A percentile compares a stretch with the other conserved stretches of the same genome.
Evolutionary conservation across 306 rosid genomes (phyloP).

Genomic region (Cucurbita maxima): DNA sequence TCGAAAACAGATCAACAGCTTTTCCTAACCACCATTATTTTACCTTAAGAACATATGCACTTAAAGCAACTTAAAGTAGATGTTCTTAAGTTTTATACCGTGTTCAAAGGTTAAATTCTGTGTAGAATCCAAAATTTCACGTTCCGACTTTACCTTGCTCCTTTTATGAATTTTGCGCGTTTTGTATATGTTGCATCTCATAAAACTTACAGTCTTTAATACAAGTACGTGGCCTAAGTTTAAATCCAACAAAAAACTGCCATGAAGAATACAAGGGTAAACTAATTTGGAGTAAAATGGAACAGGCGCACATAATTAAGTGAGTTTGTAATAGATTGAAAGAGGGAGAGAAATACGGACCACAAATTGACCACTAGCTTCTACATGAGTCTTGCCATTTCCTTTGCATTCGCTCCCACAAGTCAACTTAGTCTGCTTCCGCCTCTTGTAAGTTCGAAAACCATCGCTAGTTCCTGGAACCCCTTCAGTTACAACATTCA

Average conservation of each 20-base stretch:
- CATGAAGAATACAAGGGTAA: not conserved
- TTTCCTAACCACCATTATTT: not conserved
- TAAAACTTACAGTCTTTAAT: not conserved
- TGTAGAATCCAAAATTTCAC: not conserved
- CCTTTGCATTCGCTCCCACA: conserved; percentile 32
- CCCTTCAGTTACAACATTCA: conserved; percentile 21
- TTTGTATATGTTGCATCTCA: not conserved
- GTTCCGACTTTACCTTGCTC: not conserved
- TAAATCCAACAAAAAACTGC: not conserved
- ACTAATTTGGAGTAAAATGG: not conserved
- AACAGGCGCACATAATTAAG: not conserved
- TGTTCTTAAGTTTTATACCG: not conserved
- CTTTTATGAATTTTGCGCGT: not conserved
- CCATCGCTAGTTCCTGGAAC: conserved; percentile 20
- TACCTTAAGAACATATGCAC: not conserved
- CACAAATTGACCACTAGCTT: conserved; percentile 22
- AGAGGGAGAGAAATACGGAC: conserved; percentile 35
- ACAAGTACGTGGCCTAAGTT: not conserved
- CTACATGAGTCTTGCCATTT: conserved; percentile 18
- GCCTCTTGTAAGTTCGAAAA: conserved; percentile 72
- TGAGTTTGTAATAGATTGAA: not conserved
- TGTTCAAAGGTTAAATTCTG: not conserved
- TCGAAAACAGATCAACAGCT: not conserved
- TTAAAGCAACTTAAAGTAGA: not conserved
- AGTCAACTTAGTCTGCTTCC: conserved; percentile 32